Percentiles rank a stretch among this genome's conserved stretches.
Evolutionary conservation across 768 basidiomycete species (phyloP).

Genomic region (Boletus subparvulus): DNA sequence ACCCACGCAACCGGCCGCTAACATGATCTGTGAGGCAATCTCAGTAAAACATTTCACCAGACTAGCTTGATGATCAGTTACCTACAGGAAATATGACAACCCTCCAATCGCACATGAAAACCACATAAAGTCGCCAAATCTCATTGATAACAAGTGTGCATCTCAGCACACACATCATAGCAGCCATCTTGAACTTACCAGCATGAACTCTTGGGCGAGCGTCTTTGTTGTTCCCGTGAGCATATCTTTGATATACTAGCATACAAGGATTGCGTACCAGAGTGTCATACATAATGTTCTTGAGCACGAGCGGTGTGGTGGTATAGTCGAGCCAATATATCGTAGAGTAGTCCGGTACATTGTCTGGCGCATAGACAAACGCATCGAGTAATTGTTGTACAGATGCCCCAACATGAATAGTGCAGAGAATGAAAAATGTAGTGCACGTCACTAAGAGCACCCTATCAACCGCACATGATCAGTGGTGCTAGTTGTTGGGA

Average conservation of each 20-base stretch:
- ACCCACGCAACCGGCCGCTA: background rate
- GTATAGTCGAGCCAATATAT: slow-evolving; percentile 1
- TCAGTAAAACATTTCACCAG: background rate
- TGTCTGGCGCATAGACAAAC: background rate
- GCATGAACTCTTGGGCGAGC: background rate
- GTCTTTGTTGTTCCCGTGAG: background rate
- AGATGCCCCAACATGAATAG: background rate
- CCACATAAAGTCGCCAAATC: slow-evolving; percentile 3
- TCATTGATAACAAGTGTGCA: background rate
- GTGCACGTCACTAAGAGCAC: background rate
- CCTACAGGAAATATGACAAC: background rate
- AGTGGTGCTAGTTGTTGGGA: background rate
- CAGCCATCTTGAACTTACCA: background rate
- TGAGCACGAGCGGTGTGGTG: background rate
- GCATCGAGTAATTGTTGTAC: background rate
- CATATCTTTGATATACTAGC: background rate
- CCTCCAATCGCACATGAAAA: slow-evolving; percentile 1
- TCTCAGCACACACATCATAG: background rate
- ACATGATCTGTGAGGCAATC: background rate
- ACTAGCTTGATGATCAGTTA: background rate
- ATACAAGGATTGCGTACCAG: background rate
- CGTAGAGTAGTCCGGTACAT: background rate
- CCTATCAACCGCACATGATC: background rate
- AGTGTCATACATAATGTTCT: background rate
- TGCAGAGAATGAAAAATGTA: background rate